Base-by-base conservation (phyloP, 108 stramenopile species). In the Thalassiosira profunda region DNA sequence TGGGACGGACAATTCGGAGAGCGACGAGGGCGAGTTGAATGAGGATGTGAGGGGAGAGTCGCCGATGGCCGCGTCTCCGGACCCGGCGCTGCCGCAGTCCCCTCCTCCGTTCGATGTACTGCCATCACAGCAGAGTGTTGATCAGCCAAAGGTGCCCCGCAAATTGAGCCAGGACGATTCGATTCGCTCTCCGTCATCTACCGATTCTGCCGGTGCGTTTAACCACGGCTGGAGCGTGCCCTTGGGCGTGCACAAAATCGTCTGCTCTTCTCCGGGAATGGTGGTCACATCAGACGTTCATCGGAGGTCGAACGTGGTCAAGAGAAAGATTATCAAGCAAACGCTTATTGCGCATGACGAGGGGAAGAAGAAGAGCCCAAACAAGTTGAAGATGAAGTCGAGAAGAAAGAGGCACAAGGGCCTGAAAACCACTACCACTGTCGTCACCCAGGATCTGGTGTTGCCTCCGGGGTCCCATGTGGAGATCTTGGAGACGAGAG, bases 141-240 rank as follows among this genome's bases (percentile, higher is more conserved):
- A n/a, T n/a, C n/a, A n/a, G n/a, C n/a, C n/a, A n/a, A n/a, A n/a
- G n/a, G n/a, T n/a, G n/a, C n/a, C n/a, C n/a, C n/a, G n/a, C n/a
- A n/a, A n/a, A n/a, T n/a, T n/a, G n/a, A n/a, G n/a, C n/a, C n/a
- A n/a, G n/a, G n/a, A n/a, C n/a, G n/a, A n/a, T n/a, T n/a, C n/a
- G n/a, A n/a, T n/a, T n/a, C n/a, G n/a, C n/a, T 35, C 51, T 28
- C 28, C 35, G 24, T 35, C 31, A 35, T 29, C 51, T 4, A 30
- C 51, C 31, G 15, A 26, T 52, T 26, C 28, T 23, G 31, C 31
- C 9, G 59, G 31, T 29, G 51, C 5, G 4, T 37, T 31, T 10
- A 63, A 61, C 65, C 62, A 79, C 35, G 77, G 77, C 37, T 79
- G 77, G 77, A 59, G 43, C 40, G 68, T 63, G 18, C 77, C 69